Base-by-base conservation (phyloP, 2,329 filamentous ascomycete species). In the Diaporthe citrichinensis region DNA sequence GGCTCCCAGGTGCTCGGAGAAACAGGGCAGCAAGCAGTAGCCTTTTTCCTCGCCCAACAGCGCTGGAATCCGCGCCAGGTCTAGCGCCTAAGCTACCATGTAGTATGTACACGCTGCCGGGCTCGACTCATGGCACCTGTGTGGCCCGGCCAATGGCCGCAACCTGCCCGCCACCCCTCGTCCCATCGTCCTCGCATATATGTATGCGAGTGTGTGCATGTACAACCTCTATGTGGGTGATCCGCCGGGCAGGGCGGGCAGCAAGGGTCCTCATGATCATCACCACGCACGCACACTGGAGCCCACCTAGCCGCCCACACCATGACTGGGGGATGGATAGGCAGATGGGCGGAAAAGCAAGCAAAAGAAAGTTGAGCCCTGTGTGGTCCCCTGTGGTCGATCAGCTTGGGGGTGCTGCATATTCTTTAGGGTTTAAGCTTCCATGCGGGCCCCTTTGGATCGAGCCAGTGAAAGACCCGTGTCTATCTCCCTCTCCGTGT, bases 1-100 rank as follows among this genome's bases (percentile, higher is more conserved):
- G 46, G 46, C 20, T 53, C 65, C 65, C 41, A 68, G 31, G 17
- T 34, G 34, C 46, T 55, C 34, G 49, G 65, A 39, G 65, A 39
- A 68, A 25, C 44, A 36, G 7, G 10, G 39, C 59, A 46, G 20
- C 9, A 46, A 20, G 44, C 20, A 8, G 41, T 20, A 65, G 57
- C 23, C 12, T 46, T 31, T 44, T 34, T 31, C 14, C 6, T 15
- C 31, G 65, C 20, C 65, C 28, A 55, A 17, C 65, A 55, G 65
- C 65, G 46, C 65, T 69, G 34, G 65, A 69, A 41, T 69, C 34
- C 34, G 49, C 49, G 65, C 65, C 65, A 69, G 49, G 65, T 8
- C 65, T 69, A 69, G 65, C 49, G 65, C 31, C 36, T 34, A 69
- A 69, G 65, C 46, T 68, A 53, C 46, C n/a, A 10, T 46, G 59